phyloP scores from a whole-genome alignment of 768 basidiomycete genomes.

The Strobilomyces confusus region DNA sequence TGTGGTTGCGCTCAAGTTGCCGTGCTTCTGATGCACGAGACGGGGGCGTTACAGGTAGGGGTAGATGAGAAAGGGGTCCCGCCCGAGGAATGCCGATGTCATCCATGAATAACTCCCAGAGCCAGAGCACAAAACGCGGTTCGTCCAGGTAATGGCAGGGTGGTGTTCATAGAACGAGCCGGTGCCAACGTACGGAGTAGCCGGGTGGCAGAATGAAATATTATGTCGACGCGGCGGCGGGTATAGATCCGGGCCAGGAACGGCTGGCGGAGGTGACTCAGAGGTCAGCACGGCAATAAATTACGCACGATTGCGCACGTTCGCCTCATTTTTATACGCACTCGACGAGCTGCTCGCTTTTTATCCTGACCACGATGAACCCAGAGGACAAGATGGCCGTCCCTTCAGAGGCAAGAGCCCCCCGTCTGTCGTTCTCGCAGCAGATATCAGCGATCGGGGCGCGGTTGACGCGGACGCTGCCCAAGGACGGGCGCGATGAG shows the following conservation, averaged over 20 bases:
- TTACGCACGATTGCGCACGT: conserved; percentile 15
- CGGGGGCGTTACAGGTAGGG: background rate
- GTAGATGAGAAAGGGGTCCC: background rate
- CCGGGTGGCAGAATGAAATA: background rate
- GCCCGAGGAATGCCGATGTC: background rate
- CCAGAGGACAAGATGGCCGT: conserved; percentile 7
- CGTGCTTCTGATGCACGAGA: background rate
- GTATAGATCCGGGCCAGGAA: conserved; percentile 9
- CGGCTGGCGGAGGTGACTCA: conserved; percentile 2
- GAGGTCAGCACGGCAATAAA: background rate
- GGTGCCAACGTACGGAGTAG: background rate
- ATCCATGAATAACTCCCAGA: background rate
- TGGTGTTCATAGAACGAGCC: too few species aligned
- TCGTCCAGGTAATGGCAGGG: background rate
- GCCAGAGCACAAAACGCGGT: too few species aligned
- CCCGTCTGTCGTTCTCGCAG: conserved; percentile 13
- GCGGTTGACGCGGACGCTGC: conserved; percentile 13
- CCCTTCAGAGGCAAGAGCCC: conserved; percentile 1
- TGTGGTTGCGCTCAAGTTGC: background rate
- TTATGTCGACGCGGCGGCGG: too few species aligned
- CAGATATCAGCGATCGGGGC: conserved; percentile 20
- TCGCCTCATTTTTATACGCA: conserved; percentile 7
- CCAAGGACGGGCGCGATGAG: conserved; percentile 5
- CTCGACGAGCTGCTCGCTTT: conserved; percentile 2
- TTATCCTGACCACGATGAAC: conserved; percentile 4